Percentiles rank a stretch among this genome's conserved stretches.
phyloP scores from a whole-genome alignment of 2,329 filamentous ascomycete species.

The Neonectria ditissima region DNA sequence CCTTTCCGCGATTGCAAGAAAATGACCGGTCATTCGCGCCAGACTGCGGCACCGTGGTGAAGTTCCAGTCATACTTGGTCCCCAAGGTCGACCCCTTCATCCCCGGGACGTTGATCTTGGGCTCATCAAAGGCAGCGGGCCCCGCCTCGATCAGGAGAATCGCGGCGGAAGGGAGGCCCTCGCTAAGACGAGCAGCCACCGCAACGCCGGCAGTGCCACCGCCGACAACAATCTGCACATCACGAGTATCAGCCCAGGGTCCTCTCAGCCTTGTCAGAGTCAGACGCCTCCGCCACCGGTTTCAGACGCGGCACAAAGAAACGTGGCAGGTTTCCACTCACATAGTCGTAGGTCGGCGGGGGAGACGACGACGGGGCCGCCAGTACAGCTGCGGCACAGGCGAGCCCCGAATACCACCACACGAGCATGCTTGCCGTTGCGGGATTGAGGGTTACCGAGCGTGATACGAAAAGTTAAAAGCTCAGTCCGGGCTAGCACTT shows the following conservation, averaged over 20 bases:
- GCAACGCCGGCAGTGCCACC: slow-evolving; percentile 50
- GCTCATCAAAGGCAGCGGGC: slow-evolving; percentile 44
- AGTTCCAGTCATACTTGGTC: slow-evolving; percentile 55
- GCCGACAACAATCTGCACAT: slow-evolving; percentile 16
- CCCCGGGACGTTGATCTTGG: slow-evolving; percentile 49
- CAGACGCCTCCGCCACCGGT: neutral
- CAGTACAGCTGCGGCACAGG: slow-evolving; percentile 29
- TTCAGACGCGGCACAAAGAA: neutral
- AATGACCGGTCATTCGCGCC: slow-evolving; percentile 55
- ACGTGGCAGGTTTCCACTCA: slow-evolving; percentile 27
- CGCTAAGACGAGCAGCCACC: slow-evolving; percentile 49
- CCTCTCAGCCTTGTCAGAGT: neutral
- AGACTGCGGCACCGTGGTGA: slow-evolving; percentile 56
- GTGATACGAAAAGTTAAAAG: slow-evolving; percentile 14
- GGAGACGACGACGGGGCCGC: slow-evolving; percentile 28
- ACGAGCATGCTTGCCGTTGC: slow-evolving; percentile 29
- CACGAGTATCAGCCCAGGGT: neutral
- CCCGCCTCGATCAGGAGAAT: slow-evolving; percentile 49
- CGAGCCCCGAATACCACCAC: slow-evolving; percentile 32
- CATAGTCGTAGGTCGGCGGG: slow-evolving; percentile 34
- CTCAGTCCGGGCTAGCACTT: slow-evolving; percentile 4
- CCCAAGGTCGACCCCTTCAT: slow-evolving; percentile 46
- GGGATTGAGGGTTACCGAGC: neutral
- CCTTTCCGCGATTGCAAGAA: slow-evolving; percentile 58
- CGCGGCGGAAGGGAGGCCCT: slow-evolving; percentile 44